phyloP scores from a whole-genome alignment of 495 filamentous ascomycete species.

The Penicillium malachiteum region DNA sequence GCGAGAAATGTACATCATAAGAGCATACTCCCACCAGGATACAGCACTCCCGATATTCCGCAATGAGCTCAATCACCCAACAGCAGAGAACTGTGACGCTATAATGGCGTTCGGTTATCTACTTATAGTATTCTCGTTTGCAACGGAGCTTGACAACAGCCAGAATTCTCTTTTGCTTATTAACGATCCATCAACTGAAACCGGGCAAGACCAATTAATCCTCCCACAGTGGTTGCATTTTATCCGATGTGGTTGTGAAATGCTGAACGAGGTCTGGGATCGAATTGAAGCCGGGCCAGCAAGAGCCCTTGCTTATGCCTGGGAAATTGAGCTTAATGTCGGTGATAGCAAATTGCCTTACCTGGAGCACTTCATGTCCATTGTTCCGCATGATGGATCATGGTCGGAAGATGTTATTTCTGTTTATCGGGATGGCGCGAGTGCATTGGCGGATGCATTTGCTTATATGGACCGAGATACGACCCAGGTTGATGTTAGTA shows the following conservation, averaged over 20 bases:
- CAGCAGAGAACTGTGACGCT: slow-evolving; percentile 31
- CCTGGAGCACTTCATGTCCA: slow-evolving; percentile 10
- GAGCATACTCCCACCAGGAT: slow-evolving; percentile 27
- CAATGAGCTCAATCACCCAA: slow-evolving; percentile 21
- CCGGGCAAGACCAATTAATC: background rate
- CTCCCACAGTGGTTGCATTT: slow-evolving; percentile 22
- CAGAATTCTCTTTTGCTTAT: slow-evolving; percentile 14
- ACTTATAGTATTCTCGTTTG: slow-evolving; percentile 32
- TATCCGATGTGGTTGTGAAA: slow-evolving; percentile 14
- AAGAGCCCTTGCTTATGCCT: slow-evolving; percentile 9
- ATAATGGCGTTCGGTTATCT: slow-evolving; percentile 35
- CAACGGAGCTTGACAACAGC: slow-evolving; percentile 7
- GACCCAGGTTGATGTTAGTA: slow-evolving; percentile 1
- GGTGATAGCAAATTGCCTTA: slow-evolving; percentile 9
- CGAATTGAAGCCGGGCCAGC: slow-evolving; percentile 12
- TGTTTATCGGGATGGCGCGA: slow-evolving; percentile 14
- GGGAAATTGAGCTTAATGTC: slow-evolving; percentile 11
- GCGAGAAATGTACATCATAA: slow-evolving; percentile 17
- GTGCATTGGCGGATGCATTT: slow-evolving; percentile 12
- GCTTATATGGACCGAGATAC: slow-evolving; percentile 11
- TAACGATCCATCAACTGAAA: background rate
- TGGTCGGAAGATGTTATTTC: slow-evolving; percentile 12
- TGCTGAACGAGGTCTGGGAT: slow-evolving; percentile 22
- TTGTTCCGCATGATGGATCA: slow-evolving; percentile 6
- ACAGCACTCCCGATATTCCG: slow-evolving; percentile 33